Conservation (phyloP, 768 basidiomycete genomes). For the Tylopilus rubrobrunneus region DNA sequence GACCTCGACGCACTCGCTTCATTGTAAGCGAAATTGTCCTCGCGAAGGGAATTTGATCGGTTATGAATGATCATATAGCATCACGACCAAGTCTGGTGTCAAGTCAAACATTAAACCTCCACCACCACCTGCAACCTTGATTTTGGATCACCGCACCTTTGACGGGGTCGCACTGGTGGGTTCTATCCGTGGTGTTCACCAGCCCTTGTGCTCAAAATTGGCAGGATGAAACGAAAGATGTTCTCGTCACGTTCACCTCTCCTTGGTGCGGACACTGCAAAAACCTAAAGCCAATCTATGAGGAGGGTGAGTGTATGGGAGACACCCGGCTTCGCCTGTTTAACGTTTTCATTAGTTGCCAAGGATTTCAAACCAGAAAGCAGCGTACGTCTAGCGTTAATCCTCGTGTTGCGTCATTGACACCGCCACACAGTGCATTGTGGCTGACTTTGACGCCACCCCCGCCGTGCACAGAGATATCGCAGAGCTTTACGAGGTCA, state of each 20-base stretch:
- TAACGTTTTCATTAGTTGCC: conserved; percentile 51
- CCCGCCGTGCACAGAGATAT: conserved; percentile 73
- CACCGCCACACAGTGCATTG: conserved; percentile 58
- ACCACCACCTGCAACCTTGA: conserved; percentile 63
- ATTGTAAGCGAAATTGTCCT: conserved; percentile 51
- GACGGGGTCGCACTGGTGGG: conserved; percentile 65
- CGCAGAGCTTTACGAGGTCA: conserved; percentile 66
- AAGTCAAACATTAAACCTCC: conserved; percentile 89
- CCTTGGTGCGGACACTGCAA: conserved; percentile 97
- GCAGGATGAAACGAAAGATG: conserved; percentile 70
- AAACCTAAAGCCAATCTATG: conserved; percentile 79
- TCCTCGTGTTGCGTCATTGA: conserved; percentile 1
- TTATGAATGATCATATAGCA: conserved; percentile 39
- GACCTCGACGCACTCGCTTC: conserved; percentile 72
- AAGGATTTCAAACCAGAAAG: conserved; percentile 72
- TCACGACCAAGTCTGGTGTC: conserved; percentile 70
- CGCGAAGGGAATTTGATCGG: background rate
- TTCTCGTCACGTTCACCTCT: conserved; percentile 81
- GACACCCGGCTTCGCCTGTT: background rate
- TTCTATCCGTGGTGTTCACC: conserved; percentile 13
- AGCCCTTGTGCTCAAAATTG: background rate
- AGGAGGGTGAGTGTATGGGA: conserved; percentile 49
- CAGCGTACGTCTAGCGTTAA: conserved; percentile 44
- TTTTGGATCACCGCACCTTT: conserved; percentile 72
- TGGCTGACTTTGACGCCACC: conserved; percentile 91